These are phyloP conservation scores for Rhododendron williamsianum DNA, from an alignment of 148 eudicot species.

Conservation along the genomic window DNA sequence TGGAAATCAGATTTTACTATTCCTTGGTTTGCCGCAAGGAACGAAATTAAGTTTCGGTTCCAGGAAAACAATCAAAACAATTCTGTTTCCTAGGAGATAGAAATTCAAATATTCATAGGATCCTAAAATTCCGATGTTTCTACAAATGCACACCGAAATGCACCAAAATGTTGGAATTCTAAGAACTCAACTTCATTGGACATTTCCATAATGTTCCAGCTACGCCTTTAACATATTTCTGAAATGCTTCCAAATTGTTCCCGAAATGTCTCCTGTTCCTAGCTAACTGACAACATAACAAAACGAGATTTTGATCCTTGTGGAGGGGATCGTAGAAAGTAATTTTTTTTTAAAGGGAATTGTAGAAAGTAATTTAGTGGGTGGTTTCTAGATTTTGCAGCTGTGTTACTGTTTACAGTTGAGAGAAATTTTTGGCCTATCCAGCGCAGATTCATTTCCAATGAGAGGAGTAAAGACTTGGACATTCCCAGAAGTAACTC, in stretches of 20 bases:
- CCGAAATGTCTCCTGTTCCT: background rate
- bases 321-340: background rate
- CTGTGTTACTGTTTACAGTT: background rate
- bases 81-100: background rate
- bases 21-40: background rate
- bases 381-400: background rate
- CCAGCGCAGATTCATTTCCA: background rate
- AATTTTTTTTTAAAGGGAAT: background rate
- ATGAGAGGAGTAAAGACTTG: background rate
- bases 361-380: constrained; percentile 1
- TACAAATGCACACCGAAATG: background rate
- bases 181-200: background rate
- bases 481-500: background rate
- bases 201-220: background rate
- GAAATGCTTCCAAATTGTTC: background rate
- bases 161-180: background rate
- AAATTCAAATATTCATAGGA: background rate
- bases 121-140: background rate
- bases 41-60: background rate
- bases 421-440: background rate
- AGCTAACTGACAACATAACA: background rate
- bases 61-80: background rate
- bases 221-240: background rate
- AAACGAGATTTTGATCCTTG: background rate
- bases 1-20: background rate